A percentile compares a stretch with the other conserved stretches of the same genome.
Conservation (phyloP, 441 rosid species). For the Iberis amara region DNA sequence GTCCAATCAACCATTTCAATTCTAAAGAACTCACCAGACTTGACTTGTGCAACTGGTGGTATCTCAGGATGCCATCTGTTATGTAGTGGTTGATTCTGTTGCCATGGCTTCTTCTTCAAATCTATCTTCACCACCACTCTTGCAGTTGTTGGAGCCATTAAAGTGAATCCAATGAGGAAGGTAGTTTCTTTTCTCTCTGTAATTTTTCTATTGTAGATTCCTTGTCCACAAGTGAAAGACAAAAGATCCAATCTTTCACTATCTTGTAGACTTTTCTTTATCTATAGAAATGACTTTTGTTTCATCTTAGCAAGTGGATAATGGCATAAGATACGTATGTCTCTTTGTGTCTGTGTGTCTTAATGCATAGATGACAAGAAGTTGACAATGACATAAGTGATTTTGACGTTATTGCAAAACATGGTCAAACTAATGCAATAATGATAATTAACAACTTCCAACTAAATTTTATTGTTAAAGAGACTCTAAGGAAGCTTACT, state of each 20-base stretch:
- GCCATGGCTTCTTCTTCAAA: conserved; percentile 67
- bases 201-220: no score
- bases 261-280: background rate
- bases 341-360: background rate
- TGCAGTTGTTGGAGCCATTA: conserved; percentile 29
- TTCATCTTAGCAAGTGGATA: conserved; percentile 19
- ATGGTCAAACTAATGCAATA: no score
- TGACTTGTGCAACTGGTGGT: conserved; percentile 51
- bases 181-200: background rate
- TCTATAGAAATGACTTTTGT: conserved; percentile 15
- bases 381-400: conserved; percentile 12
- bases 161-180: background rate
- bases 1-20: conserved; percentile 79
- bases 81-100: conserved; percentile 63
- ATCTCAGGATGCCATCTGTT: conserved; percentile 91
- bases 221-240: conserved; percentile 1
- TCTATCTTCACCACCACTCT: conserved; percentile 58
- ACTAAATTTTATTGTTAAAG: no score
- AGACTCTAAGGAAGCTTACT: no score
- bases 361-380: background rate
- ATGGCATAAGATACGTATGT: conserved; percentile 5
- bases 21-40: conserved; percentile 49
- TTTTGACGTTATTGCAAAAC: no score
- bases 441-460: no score
- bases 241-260: conserved; percentile 11